phyloP scores from a whole-genome alignment of 2,329 filamentous ascomycete genomes.

The Monilinia polystroma region DNA sequence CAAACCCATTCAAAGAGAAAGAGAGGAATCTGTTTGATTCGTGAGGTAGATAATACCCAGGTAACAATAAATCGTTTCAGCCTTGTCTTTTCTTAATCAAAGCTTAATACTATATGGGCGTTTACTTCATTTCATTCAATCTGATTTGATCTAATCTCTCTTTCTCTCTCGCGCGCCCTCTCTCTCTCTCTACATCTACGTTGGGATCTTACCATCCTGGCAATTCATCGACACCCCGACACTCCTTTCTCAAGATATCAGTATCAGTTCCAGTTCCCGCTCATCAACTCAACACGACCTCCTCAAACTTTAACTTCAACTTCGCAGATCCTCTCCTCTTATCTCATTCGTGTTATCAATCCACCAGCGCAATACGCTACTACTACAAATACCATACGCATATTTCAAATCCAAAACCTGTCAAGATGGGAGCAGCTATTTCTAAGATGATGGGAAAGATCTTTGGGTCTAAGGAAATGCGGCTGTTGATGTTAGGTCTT shows the following conservation, averaged over 20 bases:
- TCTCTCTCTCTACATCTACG: neutral
- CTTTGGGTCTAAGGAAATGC: conserved; percentile 99
- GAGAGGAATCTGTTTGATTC: neutral
- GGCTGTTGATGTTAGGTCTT: conserved; percentile 94
- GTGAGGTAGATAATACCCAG: too few relatives aligned
- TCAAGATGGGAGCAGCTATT: conserved; percentile 80
- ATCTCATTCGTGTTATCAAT: neutral
- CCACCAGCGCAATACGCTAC: neutral
- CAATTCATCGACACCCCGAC: neutral
- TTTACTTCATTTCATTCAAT: neutral
- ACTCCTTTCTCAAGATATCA: conserved; percentile 10
- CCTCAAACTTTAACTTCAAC: neutral
- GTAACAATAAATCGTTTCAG: conserved; percentile 9
- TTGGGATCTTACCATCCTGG: neutral
- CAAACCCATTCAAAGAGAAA: neutral
- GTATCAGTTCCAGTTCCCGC: neutral
- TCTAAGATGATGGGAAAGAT: conserved; percentile 98
- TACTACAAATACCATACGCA: neutral
- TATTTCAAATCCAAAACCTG: neutral
- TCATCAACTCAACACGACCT: too few relatives aligned
- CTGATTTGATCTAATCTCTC: neutral
- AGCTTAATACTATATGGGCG: neutral
- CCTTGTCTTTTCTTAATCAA: conserved; percentile 10
- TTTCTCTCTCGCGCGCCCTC: neutral
- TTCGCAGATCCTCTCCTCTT: neutral